These are phyloP conservation scores for Amauroascus verrucosus DNA, from an alignment of 2,329 filamentous ascomycete species.

Conservation along the genomic window DNA sequence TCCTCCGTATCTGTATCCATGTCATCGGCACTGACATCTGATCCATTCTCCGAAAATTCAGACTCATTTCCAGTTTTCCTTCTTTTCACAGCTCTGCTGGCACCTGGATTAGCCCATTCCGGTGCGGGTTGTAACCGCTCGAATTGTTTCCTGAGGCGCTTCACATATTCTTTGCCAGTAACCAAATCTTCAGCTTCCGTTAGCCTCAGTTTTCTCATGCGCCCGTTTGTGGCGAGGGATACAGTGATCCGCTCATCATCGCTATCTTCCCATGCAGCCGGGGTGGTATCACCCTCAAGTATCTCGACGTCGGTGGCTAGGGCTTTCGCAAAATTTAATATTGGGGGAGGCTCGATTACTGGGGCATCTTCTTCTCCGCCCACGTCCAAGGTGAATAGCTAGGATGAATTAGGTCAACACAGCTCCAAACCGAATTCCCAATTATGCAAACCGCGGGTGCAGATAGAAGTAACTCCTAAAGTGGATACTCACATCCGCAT, in stretches of 20 bases:
- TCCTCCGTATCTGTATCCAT: slow-evolving; percentile 49
- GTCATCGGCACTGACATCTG: slow-evolving; percentile 44
- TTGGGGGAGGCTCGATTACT: slow-evolving; percentile 27
- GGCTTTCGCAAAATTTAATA: slow-evolving; percentile 16
- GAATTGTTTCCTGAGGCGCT: slow-evolving; percentile 67
- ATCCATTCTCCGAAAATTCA: slow-evolving; percentile 15
- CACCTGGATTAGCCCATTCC: slow-evolving; percentile 48
- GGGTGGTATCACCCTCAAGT: not conserved
- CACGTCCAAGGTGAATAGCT: slow-evolving; percentile 74
- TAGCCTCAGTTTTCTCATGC: slow-evolving; percentile 71
- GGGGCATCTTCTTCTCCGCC: slow-evolving; percentile 36
- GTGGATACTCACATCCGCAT: slow-evolving; percentile 52
- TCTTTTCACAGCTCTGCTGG: slow-evolving; percentile 38
- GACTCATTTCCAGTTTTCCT: slow-evolving; percentile 29
- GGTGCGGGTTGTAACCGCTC: slow-evolving; percentile 52
- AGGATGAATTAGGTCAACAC: slow-evolving; percentile 6
- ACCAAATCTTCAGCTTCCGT: slow-evolving; percentile 78
- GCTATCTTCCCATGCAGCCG: slow-evolving; percentile 70
- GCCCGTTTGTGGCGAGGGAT: slow-evolving; percentile 64
- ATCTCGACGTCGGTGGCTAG: slow-evolving; percentile 7
- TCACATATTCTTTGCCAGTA: slow-evolving; percentile 73
- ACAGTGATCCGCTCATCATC: slow-evolving; percentile 83
- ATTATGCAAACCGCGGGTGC: not conserved
- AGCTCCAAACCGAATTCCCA: not conserved
- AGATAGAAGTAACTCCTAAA: not conserved